phyloP scores from a whole-genome alignment of 1,284 basidiomycete genomes.

The Microbotryum violaceum region DNA sequence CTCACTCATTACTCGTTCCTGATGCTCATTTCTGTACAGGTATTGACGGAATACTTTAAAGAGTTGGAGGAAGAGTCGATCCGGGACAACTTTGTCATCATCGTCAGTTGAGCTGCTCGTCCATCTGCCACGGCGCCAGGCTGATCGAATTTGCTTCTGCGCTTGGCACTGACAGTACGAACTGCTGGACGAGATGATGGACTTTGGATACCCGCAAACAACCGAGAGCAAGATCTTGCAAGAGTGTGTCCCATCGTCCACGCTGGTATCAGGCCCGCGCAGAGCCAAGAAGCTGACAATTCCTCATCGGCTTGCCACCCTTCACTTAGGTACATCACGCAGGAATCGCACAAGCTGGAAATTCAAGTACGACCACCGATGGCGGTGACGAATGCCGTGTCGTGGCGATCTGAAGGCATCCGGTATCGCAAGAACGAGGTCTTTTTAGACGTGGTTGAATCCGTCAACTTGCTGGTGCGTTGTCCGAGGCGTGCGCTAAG shows the following conservation, averaged over 20 bases:
- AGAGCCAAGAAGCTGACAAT: too few relatives aligned
- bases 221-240: conserved; percentile 99
- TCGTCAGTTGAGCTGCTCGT: conserved; percentile 44
- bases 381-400: conserved; percentile 97
- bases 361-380: conserved; percentile 92
- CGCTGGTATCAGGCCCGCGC: too few relatives aligned
- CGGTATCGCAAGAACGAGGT: conserved; percentile 98
- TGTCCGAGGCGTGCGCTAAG: not conserved
- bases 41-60: conserved; percentile 97
- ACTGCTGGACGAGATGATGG: conserved; percentile 99
- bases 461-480: conserved; percentile 85
- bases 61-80: conserved; percentile 99
- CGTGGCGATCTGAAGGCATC: conserved; percentile 97
- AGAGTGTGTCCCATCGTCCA: conserved; percentile 55
- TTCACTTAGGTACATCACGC: conserved; percentile 79
- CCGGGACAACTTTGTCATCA: conserved; percentile 96
- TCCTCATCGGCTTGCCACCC: too few relatives aligned
- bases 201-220: conserved; percentile 98
- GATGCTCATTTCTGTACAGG: conserved; percentile 47
- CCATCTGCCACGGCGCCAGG: not conserved
- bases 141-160: too few relatives aligned
- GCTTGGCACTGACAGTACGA: conserved; percentile 12
- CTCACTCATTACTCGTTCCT: not conserved
- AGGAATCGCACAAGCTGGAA: conserved; percentile 97
- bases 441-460: conserved; percentile 97